Evolutionary conservation across 2,329 filamentous ascomycete genomes (phyloP), one percentile per base, ranked within the genome.

Genomic region (Pleomassaria siparia): DNA sequence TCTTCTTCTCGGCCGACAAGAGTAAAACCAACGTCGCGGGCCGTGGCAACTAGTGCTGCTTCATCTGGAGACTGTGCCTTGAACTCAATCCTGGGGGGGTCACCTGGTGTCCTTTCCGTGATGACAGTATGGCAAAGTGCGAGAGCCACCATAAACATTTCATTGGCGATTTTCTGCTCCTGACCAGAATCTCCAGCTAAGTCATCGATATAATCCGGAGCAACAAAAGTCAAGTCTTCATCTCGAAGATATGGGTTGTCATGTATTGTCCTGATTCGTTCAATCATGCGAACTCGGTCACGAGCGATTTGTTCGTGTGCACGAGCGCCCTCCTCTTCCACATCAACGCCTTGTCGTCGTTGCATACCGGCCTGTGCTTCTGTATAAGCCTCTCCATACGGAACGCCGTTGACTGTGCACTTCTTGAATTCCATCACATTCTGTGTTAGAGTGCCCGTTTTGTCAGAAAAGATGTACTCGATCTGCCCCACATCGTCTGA

Each of bases 391-490:
- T 99, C 94, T 52, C 95, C 94, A 59, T 99, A 99, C 0, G 91
- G 85, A 50, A 94, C 83, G n/a, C 92, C 92, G 63, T 97, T 97
- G 72, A 99, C 86, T 0, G 91, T 95, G 46, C 88, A 91, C 72
- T 99, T 99, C 72, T 97, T 99, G 82, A 97, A 99, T 70, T 99
- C 95, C 94, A 95, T 95, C 44, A 95, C 88, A 67, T 95, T 95
- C 63, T 95, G 89, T 0, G 89, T 95, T 55, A 95, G 74, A 2
- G 89, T 95, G 49, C 89, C 89, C 0, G 89, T 95, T 74, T 95
- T 95, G 77, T 95, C 89, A 0, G 89, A 96, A 72, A 99, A 99
- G 58, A 99, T 96, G 76, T 97, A 99, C 72, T 97, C 94, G 53
- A 99, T 96, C 73, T 99, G 94, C 11, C 94, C 94, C 39, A 99